Conservation (phyloP, 106 monocot species). For the Agapanthus africanus region DNA sequence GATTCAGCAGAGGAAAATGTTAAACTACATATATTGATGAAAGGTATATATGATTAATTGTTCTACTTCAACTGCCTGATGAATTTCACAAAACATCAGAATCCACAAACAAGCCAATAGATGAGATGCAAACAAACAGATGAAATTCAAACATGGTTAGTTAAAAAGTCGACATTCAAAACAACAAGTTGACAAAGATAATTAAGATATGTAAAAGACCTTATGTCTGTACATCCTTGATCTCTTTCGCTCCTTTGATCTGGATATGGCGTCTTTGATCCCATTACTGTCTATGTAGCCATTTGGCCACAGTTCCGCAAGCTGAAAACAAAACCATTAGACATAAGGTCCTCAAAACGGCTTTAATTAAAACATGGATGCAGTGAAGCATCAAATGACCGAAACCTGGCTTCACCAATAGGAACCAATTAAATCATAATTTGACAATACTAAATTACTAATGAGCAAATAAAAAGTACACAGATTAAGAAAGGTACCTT, state of each 20-base stretch:
- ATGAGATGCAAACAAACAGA: background rate
- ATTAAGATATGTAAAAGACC: conserved; percentile 20
- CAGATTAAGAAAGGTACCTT: too few species aligned
- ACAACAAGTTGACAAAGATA: background rate
- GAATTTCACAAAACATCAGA: background rate
- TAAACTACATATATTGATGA: background rate
- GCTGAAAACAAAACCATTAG: conserved; percentile 42
- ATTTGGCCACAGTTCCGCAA: conserved; percentile 89
- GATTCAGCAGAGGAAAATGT: background rate
- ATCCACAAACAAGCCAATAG: background rate
- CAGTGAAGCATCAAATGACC: too few species aligned
- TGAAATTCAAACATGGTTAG: background rate
- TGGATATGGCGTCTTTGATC: conserved; percentile 74
- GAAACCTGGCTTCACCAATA: too few species aligned
- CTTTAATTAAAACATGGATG: too few species aligned
- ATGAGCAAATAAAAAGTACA: too few species aligned
- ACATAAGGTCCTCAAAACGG: too few species aligned
- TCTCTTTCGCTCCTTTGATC: conserved; percentile 77
- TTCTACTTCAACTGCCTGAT: background rate
- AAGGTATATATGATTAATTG: background rate
- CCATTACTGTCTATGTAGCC: conserved; percentile 91
- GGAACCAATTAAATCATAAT: too few species aligned
- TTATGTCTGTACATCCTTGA: conserved; percentile 39
- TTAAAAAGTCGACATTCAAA: background rate
- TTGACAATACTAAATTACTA: too few species aligned